A percentile compares a stretch with the other conserved stretches of the same genome.
phyloP scores from a whole-genome alignment of 495 filamentous ascomycete genomes.

The Amphirosellinia nigrospora region DNA sequence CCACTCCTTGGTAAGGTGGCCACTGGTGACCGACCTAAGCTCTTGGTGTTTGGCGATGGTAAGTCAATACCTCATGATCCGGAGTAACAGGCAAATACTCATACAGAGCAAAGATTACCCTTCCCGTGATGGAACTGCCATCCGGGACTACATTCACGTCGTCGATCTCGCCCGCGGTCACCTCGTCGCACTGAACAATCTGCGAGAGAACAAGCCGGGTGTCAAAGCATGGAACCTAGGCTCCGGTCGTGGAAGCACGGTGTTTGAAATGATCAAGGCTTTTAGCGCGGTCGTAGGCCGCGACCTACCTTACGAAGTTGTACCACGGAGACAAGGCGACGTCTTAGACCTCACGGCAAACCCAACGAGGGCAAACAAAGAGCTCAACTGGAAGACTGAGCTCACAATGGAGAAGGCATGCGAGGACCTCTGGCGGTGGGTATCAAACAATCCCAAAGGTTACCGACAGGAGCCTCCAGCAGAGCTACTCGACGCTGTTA shows the following conservation, averaged over 20 bases:
- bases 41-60: conserved; percentile 95
- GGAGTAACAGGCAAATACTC: neutral
- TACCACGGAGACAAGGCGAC: conserved; percentile 81
- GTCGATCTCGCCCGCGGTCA: conserved; percentile 83
- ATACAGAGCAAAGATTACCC: conserved; percentile 71
- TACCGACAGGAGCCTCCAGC: conserved; percentile 90
- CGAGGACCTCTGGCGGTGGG: conserved; percentile 94
- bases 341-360: conserved; percentile 95
- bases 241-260: conserved; percentile 92
- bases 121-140: conserved; percentile 80
- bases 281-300: conserved; percentile 86
- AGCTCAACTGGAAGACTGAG: conserved; percentile 92
- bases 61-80: conserved; percentile 38
- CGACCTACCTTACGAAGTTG: conserved; percentile 86
- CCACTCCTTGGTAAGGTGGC: conserved; percentile 95
- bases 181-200: conserved; percentile 88
- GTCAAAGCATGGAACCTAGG: conserved; percentile 97
- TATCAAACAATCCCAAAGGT: conserved; percentile 91
- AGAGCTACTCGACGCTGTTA: conserved; percentile 75
- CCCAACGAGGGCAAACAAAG: conserved; percentile 81
- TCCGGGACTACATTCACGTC: conserved; percentile 72
- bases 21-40: conserved; percentile 91
- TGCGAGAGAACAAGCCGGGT: conserved; percentile 86
- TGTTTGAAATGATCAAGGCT: conserved; percentile 96
- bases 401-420: conserved; percentile 90